phyloP scores from a whole-genome alignment of 2,329 filamentous ascomycete species.

The Apiospora rasikravindrae region DNA sequence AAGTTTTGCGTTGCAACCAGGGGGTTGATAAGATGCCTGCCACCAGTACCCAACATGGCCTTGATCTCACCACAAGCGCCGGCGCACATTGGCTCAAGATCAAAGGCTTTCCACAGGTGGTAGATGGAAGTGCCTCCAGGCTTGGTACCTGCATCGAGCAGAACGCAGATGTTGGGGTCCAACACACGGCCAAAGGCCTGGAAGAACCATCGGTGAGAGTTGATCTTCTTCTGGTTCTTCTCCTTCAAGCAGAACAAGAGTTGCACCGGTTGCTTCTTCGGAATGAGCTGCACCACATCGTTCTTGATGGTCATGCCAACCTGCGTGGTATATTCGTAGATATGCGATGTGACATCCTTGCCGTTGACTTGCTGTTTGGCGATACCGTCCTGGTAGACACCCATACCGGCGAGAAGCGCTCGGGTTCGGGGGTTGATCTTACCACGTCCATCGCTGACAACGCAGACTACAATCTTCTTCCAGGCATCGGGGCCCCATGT shows the following conservation, averaged over 20 bases:
- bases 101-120: constrained; percentile 97
- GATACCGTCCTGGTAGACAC: constrained; percentile 97
- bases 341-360: constrained; percentile 95
- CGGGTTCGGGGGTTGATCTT: constrained; percentile 91
- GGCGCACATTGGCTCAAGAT: constrained; percentile 95
- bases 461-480: constrained; percentile 99
- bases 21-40: constrained; percentile 85
- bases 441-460: constrained; percentile 91
- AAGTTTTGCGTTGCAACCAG: constrained; percentile 98
- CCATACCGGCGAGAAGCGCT: constrained; percentile 88
- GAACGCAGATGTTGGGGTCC: constrained; percentile 94
- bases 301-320: constrained; percentile 90
- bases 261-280: constrained; percentile 88
- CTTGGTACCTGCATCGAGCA: constrained; percentile 94
- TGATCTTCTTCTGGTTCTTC: constrained; percentile 99
- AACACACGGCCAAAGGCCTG: constrained; percentile 91
- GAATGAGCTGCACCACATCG: constrained; percentile 81
- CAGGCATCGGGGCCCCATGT: constrained; percentile 97
- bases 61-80: constrained; percentile 98
- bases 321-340: constrained; percentile 94
- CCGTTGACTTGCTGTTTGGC: constrained; percentile 97
- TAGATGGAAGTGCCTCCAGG: constrained; percentile 96
- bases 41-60: constrained; percentile 88
- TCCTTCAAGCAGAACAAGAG: constrained; percentile 98
- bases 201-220: constrained; percentile 99